Conservation (phyloP, 2,329 filamentous ascomycete species). For the Penicillium sp. region DNA sequence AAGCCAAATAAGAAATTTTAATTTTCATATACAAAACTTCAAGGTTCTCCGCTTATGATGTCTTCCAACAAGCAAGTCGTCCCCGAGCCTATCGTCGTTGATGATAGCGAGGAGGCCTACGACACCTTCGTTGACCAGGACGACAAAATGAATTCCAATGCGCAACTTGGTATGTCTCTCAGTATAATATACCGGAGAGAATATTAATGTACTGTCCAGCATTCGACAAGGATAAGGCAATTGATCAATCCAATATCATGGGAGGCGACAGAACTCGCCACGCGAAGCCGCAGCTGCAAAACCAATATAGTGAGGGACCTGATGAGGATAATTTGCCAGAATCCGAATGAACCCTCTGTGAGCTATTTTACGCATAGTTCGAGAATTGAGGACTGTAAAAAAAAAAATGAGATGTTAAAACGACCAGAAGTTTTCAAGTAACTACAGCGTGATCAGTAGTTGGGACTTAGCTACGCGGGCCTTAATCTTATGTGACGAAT, state of each 20-base stretch:
- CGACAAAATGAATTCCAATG: background rate
- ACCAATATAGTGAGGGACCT: conserved; percentile 15
- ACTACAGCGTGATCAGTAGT: background rate
- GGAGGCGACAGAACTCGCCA: conserved; percentile 15
- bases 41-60: background rate
- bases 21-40: no score
- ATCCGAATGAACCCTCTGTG: background rate
- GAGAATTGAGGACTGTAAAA: background rate
- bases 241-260: conserved; percentile 18
- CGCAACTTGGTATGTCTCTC: background rate
- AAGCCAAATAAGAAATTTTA: no score
- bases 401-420: background rate
- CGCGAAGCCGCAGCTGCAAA: conserved; percentile 13
- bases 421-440: background rate
- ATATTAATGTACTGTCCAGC: conserved; percentile 1
- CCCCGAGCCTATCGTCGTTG: background rate
- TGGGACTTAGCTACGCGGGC: no score
- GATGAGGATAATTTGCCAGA: conserved; percentile 13
- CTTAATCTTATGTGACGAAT: no score
- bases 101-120: background rate
- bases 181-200: no score
- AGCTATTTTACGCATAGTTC: background rate
- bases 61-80: background rate
- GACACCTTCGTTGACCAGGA: background rate
- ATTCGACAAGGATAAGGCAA: conserved; percentile 18